phyloP scores from a whole-genome alignment of 2,329 filamentous ascomycete species.

The Penicillium sp. region DNA sequence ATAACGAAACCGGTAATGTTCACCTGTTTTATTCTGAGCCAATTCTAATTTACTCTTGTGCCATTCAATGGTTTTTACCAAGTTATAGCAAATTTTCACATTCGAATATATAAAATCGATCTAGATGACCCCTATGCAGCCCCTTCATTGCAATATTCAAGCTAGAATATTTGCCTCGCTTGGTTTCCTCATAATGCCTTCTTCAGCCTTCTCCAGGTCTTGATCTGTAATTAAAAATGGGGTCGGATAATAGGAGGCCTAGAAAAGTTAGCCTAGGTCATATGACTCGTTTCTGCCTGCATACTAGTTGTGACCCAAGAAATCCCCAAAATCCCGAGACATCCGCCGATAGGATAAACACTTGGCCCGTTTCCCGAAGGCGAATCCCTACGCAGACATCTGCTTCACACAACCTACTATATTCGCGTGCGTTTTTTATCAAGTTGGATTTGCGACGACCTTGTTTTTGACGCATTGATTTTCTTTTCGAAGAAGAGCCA shows the following conservation, averaged over 20 bases:
- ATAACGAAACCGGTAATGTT: no score
- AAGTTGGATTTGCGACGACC: background rate
- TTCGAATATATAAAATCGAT: no score
- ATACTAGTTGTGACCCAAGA: background rate
- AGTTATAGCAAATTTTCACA: no score
- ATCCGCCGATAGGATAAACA: background rate
- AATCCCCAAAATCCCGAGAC: background rate
- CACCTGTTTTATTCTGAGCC: no score
- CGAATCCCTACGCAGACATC: constrained; percentile 9
- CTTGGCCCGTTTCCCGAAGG: background rate
- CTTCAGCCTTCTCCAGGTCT: constrained; percentile 1
- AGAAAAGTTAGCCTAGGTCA: background rate
- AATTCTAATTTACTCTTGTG: no score
- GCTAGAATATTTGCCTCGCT: constrained; percentile 3
- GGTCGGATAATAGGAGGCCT: background rate
- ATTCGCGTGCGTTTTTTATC: constrained; percentile 2
- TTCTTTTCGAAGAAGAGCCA: background rate
- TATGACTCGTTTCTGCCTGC: background rate
- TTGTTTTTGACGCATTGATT: constrained; percentile 2
- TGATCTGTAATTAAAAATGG: background rate
- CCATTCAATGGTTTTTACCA: no score
- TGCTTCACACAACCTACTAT: constrained; percentile 12
- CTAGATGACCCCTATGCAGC: no score
- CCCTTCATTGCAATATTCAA: no score
- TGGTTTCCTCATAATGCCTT: constrained; percentile 1